Evolutionary conservation across 345 rosid genomes (phyloP), one percentile per base, ranked within the genome.

Genomic region (Toxicodendron radicans): DNA sequence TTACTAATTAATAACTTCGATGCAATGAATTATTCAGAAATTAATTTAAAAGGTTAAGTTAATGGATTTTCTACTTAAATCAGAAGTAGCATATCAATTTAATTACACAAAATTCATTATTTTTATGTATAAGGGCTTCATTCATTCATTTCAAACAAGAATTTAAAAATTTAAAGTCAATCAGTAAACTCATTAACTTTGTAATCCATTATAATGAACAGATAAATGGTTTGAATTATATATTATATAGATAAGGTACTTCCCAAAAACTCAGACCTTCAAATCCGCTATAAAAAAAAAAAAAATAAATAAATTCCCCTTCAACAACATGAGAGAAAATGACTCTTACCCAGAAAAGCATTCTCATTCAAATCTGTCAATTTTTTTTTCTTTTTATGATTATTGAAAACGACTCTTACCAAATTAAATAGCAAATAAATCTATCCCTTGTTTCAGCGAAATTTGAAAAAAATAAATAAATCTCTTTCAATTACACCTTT

Each of bases 311-410:
- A 27, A 0, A 1, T 13, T 45, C 48, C 33, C 16, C 27, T 23
- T 18, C 38, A 41, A 48, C 66, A 60, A 71, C 56, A 21, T 3
- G 16, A n/a, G 2, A 45, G 75, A 60, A 72, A 60, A 60, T 61
- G 75, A 60, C 58, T 72, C 68, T 32, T 49, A 61, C 59, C 58
- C 60, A 54, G 2, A 60, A 49, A 30, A 10, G 20, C 8, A 59
- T 32, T 72, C 68, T 49, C 58, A 32, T 59, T 61, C 53, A 48
- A 61, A 48, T 49, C 56, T 17, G 21, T 54, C 65, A 17, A 51
- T 17, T 10, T 1, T 14, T 13, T 46, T 7, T 5, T 14, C 12
- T 12, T 12, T 13, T 33, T 13, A 7, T 69, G 48, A 56, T 46
- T 7, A 3, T 16, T 52, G 73, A 70, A 21, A 43, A 45, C 7